phyloP scores from a whole-genome alignment of 768 basidiomycete genomes.

The Thelephora ganbajun region DNA sequence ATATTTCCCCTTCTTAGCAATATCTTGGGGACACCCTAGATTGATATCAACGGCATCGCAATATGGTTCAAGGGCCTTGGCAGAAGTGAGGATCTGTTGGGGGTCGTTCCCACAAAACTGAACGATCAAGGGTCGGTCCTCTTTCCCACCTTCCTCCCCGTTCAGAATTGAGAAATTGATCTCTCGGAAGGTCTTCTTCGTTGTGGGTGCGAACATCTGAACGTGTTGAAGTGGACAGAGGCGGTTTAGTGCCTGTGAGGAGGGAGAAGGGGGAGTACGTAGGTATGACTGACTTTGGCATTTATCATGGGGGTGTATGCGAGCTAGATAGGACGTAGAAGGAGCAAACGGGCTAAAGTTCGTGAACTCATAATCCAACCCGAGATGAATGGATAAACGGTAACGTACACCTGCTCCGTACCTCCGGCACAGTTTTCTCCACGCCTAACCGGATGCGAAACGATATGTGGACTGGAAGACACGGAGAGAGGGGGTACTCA shows the following conservation, averaged over 20 bases:
- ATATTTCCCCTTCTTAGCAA: slow-evolving; percentile 77
- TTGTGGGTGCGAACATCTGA: slow-evolving; percentile 49
- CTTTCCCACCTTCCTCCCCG: slow-evolving; percentile 72
- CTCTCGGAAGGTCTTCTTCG: slow-evolving; percentile 41
- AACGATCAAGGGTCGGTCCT: slow-evolving; percentile 76
- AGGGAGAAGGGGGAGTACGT: neutral
- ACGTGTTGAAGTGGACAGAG: neutral
- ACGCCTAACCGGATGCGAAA: slow-evolving; percentile 42
- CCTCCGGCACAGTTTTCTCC: slow-evolving; percentile 69
- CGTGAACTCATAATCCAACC: slow-evolving; percentile 1
- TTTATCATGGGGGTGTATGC: slow-evolving; percentile 99
- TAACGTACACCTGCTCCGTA: slow-evolving; percentile 65
- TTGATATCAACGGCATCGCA: slow-evolving; percentile 96
- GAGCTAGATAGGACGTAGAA: slow-evolving; percentile 30
- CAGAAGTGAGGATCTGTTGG: slow-evolving; percentile 62
- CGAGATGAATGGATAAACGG: slow-evolving; percentile 1
- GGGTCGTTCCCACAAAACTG: slow-evolving; percentile 94
- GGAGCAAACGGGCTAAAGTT: slow-evolving; percentile 4
- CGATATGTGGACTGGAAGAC: neutral
- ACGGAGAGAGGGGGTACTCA: slow-evolving; percentile 24
- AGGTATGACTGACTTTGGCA: slow-evolving; percentile 43
- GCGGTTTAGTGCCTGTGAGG: neutral
- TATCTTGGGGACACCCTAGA: slow-evolving; percentile 89
- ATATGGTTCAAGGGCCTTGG: slow-evolving; percentile 56
- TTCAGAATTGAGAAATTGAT: slow-evolving; percentile 51